Percentiles rank a stretch among this genome's conserved stretches.
phyloP scores from a whole-genome alignment of 179 eudicot genomes.

The Beta corolliflora region DNA sequence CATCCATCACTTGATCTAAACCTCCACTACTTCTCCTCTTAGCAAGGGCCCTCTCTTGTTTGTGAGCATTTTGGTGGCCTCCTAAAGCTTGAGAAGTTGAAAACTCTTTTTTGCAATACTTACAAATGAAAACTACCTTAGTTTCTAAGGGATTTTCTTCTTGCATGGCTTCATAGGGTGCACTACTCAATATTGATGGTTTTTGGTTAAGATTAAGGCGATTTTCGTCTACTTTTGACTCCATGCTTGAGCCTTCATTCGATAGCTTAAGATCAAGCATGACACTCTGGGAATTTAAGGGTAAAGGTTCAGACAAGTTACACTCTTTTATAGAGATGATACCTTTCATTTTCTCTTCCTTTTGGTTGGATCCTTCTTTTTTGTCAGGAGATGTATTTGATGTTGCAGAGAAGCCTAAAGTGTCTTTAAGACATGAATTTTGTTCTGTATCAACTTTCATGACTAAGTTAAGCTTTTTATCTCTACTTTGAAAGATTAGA shows the following conservation, averaged over 20 bases:
- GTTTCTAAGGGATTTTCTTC: background rate
- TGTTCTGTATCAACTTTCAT: constrained; percentile 12
- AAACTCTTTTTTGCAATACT: constrained; percentile 40
- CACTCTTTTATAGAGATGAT: background rate
- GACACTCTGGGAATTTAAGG: constrained; percentile 5
- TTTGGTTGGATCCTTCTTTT: background rate
- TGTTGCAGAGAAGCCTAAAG: constrained; percentile 18
- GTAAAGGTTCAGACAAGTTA: background rate
- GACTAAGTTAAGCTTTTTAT: background rate
- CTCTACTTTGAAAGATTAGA: background rate
- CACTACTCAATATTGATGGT: constrained; percentile 1
- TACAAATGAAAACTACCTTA: constrained; percentile 36
- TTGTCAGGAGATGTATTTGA: constrained; percentile 8
- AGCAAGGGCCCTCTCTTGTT: constrained; percentile 37
- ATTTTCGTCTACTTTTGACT: constrained; percentile 17
- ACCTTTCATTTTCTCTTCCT: constrained; percentile 18
- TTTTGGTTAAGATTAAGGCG: constrained; percentile 22
- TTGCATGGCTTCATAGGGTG: background rate
- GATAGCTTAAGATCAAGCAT: constrained; percentile 30
- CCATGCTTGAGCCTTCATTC: constrained; percentile 14
- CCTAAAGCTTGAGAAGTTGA: constrained; percentile 45
- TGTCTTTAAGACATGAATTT: constrained; percentile 21
- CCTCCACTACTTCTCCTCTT: constrained; percentile 16
- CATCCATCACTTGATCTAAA: background rate
- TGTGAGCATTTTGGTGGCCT: constrained; percentile 52